phyloP scores from a whole-genome alignment of 371 early-diverging fungal genomes.

The Parasitella parasitica region DNA sequence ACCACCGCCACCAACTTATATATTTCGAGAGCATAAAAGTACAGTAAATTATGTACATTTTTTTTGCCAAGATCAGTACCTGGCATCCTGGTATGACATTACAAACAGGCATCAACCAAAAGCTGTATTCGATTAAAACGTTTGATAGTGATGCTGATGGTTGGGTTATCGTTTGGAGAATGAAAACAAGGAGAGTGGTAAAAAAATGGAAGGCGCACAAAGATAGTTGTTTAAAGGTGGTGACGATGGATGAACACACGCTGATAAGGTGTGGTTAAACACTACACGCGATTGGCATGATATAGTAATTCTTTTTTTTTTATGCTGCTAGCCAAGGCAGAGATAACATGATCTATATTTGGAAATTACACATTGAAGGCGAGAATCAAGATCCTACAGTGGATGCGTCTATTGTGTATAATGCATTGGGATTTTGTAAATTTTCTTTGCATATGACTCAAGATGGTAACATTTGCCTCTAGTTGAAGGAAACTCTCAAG shows the following conservation, averaged over 20 bases:
- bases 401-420: slow-evolving; percentile 29
- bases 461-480: background rate
- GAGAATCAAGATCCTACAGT: slow-evolving; percentile 5
- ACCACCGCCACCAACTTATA: slow-evolving; percentile 33
- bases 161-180: slow-evolving; percentile 37
- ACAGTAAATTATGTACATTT: slow-evolving; percentile 29
- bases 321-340: slow-evolving; percentile 42
- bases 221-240: slow-evolving; percentile 30
- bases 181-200: slow-evolving; percentile 36
- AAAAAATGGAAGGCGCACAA: slow-evolving; percentile 46
- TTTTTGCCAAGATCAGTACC: slow-evolving; percentile 24
- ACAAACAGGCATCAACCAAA: too few relatives aligned
- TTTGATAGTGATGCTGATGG: slow-evolving; percentile 43
- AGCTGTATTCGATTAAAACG: too few relatives aligned
- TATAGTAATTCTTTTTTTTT: slow-evolving; percentile 2
- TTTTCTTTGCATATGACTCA: slow-evolving; percentile 13
- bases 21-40: slow-evolving; percentile 35
- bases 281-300: background rate
- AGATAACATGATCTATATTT: slow-evolving; percentile 48
- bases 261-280: slow-evolving; percentile 29
- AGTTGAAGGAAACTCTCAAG: too few relatives aligned
- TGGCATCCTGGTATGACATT: slow-evolving; percentile 46
- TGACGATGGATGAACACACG: slow-evolving; percentile 8
- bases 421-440: slow-evolving; percentile 46
- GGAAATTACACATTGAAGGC: slow-evolving; percentile 30